These are phyloP conservation scores for Aspergillus hancockii DNA, from an alignment of 495 filamentous ascomycete genomes.

Conservation along the genomic window DNA sequence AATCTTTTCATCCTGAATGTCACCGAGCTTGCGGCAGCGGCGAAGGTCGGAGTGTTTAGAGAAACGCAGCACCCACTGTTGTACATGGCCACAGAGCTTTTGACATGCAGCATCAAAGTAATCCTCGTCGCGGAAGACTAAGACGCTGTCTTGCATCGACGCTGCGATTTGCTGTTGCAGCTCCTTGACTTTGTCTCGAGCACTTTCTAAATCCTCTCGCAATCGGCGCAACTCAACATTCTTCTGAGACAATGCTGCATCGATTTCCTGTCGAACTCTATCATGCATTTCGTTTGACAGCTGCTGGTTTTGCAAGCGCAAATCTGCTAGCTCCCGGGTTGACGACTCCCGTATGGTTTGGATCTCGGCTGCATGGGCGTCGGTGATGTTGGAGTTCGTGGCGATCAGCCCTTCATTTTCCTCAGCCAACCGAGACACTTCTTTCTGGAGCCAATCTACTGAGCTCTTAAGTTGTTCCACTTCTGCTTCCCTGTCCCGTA, in stretches of 20 bases:
- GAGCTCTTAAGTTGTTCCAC: constrained; percentile 77
- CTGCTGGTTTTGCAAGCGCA: constrained; percentile 59
- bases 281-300: constrained; percentile 64
- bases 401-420: constrained; percentile 72
- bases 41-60: constrained; percentile 92
- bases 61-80: constrained; percentile 95
- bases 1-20: constrained; percentile 83
- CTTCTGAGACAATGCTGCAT: constrained; percentile 64
- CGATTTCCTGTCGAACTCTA: constrained; percentile 61
- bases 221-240: constrained; percentile 78
- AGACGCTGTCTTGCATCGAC: constrained; percentile 68
- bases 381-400: constrained; percentile 66
- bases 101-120: constrained; percentile 95
- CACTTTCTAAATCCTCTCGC: constrained; percentile 72
- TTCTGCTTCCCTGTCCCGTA: constrained; percentile 68
- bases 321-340: constrained; percentile 62
- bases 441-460: constrained; percentile 74
- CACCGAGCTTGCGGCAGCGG: constrained; percentile 75
- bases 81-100: constrained; percentile 87
- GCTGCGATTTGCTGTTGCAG: constrained; percentile 82
- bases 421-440: constrained; percentile 71
- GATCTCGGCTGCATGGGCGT: constrained; percentile 65
- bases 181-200: constrained; percentile 74
- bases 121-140: constrained; percentile 82
- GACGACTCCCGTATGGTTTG: constrained; percentile 54